Conservation (phyloP, 164 flowering plant species). For the Vitis riparia region DNA sequence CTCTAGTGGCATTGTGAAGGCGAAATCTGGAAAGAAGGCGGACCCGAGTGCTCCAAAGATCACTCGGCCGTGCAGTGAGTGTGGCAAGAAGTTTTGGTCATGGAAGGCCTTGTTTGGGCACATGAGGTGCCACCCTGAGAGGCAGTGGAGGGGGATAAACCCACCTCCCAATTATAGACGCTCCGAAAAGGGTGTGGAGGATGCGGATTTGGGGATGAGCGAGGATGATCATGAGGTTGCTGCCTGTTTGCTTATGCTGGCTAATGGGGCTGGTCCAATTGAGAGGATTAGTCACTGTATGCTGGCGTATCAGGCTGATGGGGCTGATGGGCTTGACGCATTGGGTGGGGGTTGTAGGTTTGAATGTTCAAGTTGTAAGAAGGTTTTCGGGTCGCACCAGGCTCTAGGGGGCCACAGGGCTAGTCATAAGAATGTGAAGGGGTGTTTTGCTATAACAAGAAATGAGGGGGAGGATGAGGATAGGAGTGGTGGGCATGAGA, state of each 20-base stretch:
- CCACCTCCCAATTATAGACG: slow-evolving; percentile 53
- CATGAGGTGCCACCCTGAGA: slow-evolving; percentile 98
- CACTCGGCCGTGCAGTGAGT: slow-evolving; percentile 74
- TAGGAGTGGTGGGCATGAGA: neutral
- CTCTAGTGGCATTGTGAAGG: slow-evolving; percentile 21
- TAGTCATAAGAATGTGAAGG: slow-evolving; percentile 80
- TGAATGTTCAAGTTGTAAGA: slow-evolving; percentile 87
- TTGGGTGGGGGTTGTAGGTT: slow-evolving; percentile 27
- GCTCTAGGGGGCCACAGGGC: slow-evolving; percentile 90
- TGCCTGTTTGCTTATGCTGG: slow-evolving; percentile 49
- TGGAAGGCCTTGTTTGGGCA: slow-evolving; percentile 93
- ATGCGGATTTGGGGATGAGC: slow-evolving; percentile 9
- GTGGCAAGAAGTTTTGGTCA: slow-evolving; percentile 88
- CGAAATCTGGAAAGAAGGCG: slow-evolving; percentile 39
- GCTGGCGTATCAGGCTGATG: slow-evolving; percentile 8
- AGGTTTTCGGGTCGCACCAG: slow-evolving; percentile 76
- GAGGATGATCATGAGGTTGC: slow-evolving; percentile 71
- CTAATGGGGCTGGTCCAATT: slow-evolving; percentile 26
- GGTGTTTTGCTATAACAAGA: slow-evolving; percentile 68
- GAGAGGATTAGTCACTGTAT: slow-evolving; percentile 1
- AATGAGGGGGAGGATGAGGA: slow-evolving; percentile 20
- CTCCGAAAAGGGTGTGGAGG: neutral
- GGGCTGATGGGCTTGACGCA: neutral
- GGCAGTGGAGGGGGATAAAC: slow-evolving; percentile 93
- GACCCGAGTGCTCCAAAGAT: slow-evolving; percentile 55